These are phyloP conservation scores for Botrytis hyacinthi DNA, from an alignment of 2,329 filamentous ascomycete genomes.

Conservation along the genomic window DNA sequence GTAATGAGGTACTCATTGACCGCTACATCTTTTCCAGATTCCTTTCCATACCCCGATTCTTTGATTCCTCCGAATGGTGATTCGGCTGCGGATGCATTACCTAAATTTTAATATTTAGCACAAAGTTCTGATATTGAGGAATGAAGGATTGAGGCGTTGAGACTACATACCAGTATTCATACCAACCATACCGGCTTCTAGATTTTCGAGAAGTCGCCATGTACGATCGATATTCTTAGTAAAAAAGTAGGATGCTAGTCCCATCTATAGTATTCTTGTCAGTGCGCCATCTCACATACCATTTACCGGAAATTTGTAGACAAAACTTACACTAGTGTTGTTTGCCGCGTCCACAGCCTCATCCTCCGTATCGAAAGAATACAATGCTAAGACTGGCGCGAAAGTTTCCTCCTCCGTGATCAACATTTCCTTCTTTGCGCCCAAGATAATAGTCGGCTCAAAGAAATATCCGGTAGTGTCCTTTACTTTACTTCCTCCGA, in stretches of 20 bases:
- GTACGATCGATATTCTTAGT: constrained; percentile 65
- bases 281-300: not conserved
- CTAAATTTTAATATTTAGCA: constrained; percentile 36
- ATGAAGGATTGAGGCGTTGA: constrained; percentile 7
- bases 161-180: constrained; percentile 54
- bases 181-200: constrained; percentile 70
- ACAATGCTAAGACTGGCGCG: constrained; percentile 61
- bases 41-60: constrained; percentile 66
- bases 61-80: constrained; percentile 67
- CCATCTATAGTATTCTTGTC: constrained; percentile 45
- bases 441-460: constrained; percentile 62
- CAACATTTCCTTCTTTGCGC: constrained; percentile 57
- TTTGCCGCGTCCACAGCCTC: constrained; percentile 60
- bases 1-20: constrained; percentile 61
- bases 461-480: constrained; percentile 63
- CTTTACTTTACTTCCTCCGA: constrained; percentile 56
- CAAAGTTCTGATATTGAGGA: not conserved
- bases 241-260: constrained; percentile 65
- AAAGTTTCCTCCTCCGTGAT: constrained; percentile 62
- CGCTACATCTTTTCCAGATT: constrained; percentile 64
- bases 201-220: constrained; percentile 63
- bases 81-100: constrained; percentile 64
- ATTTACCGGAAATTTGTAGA: not conserved
- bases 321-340: constrained; percentile 45
- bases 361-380: constrained; percentile 64